Evolutionary conservation across 2,329 filamentous ascomycete genomes (phyloP), one percentile per base, ranked within the genome.

Genomic region (Arachnomyces sp.): DNA sequence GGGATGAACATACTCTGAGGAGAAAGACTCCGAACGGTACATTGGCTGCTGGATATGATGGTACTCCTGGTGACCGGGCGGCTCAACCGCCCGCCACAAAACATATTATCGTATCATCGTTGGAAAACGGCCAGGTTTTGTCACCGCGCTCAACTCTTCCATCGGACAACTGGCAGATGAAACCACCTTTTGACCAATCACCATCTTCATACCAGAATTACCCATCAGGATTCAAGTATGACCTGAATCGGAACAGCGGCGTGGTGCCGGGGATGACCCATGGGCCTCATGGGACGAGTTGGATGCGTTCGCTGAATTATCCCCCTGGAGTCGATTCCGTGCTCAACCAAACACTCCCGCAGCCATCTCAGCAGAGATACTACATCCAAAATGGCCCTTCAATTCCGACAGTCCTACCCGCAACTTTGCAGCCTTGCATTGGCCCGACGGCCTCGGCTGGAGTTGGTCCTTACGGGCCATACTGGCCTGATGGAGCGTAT

Each of bases 21-120:
- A 79, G 90, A 50, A 96, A 96, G 63, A 96, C 90, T 7, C 92
- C 90, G 3, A 90, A 82, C 55, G 92, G 90, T n/a, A 95, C 88
- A 29, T 75, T 96, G 45, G 83, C 90, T 49, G 87, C 86, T 39
- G 88, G 87, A 8, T 95, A 95, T 56, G 89, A 96, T 71, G 87
- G 85, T 25, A 86, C 85, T 4, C 80, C 82, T 34, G 73, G 81
- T 15, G 83, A 87, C 55, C 78, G 82, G 52, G 78, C 75, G 7
- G 78, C 81, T 28, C 84, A 84, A 29, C 82, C 83, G 4, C 86
- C 85, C 29, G 82, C 86, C 1, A 70, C 79, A 34, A 95, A 95
- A 64, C 88, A 95, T 58, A 78, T 95, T 57, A 72, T 92, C 14
- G 69, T 94, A 18, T 80, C 86, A 3, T 73, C 75, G 28, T 65